phyloP scores from a whole-genome alignment of 352 stramenopile species.

The Phytophthora citricola region DNA sequence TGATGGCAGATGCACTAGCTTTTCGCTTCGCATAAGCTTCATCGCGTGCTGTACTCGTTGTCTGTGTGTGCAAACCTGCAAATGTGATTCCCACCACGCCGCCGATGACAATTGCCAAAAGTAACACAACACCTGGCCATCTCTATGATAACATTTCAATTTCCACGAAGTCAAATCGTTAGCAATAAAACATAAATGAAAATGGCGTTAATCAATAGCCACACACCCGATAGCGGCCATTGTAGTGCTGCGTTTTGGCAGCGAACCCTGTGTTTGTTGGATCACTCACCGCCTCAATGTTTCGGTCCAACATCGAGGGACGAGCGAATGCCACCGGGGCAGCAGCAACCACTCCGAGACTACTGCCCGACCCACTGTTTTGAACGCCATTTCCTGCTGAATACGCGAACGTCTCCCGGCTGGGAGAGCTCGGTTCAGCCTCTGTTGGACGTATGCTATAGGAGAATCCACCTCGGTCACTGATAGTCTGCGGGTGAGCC shows the following conservation, averaged over 20 bases:
- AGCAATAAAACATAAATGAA: background rate
- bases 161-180: conserved; percentile 4
- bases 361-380: conserved; percentile 16
- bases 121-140: conserved; percentile 53
- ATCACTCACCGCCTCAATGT: conserved; percentile 38
- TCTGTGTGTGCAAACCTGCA: conserved; percentile 29
- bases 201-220: no score
- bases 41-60: conserved; percentile 22
- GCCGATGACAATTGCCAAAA: conserved; percentile 40
- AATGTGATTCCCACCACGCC: conserved; percentile 38
- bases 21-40: conserved; percentile 35
- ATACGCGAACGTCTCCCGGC: conserved; percentile 28
- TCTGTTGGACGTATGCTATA: conserved; percentile 34
- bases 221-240: conserved; percentile 38
- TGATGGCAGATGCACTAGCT: conserved; percentile 20
- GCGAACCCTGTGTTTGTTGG: conserved; percentile 10
- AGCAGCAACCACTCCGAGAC: conserved; percentile 6
- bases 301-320: conserved; percentile 35
- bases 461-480: conserved; percentile 22
- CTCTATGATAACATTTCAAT: conserved; percentile 19
- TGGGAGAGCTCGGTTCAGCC: conserved; percentile 9
- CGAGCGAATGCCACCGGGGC: conserved; percentile 23
- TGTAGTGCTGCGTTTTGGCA: conserved; percentile 38
- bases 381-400: conserved; percentile 18
- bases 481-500: conserved; percentile 29